Conservation (phyloP, 2,329 filamentous ascomycete genomes). For the Colletotrichum limetticola region DNA sequence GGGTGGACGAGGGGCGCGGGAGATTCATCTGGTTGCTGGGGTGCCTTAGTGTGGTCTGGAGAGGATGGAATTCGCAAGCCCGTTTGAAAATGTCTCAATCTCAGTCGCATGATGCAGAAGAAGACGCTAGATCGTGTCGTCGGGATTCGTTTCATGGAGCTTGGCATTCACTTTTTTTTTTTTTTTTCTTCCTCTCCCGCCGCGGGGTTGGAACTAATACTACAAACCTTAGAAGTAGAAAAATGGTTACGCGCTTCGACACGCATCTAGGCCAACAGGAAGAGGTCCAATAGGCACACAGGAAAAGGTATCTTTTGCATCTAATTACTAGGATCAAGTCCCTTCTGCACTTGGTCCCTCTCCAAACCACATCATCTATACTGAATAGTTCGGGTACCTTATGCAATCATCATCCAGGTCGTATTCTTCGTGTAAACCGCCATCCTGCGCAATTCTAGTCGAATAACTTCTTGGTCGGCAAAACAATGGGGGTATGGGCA, state of each 20-base stretch:
- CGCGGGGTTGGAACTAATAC: background rate
- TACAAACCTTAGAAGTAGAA: background rate
- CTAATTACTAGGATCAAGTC: conserved; percentile 25
- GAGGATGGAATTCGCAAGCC: background rate
- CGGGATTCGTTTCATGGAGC: conserved; percentile 8
- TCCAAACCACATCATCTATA: conserved; percentile 19
- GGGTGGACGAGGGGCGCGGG: background rate
- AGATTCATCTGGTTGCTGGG: background rate
- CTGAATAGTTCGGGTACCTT: conserved; percentile 24
- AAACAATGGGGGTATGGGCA: conserved; percentile 33
- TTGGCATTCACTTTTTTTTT: background rate
- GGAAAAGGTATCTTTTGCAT: conserved; percentile 24
- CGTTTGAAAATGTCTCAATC: conserved; percentile 34
- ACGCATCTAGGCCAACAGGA: background rate
- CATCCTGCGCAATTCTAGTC: conserved; percentile 26
- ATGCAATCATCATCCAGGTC: conserved; percentile 34
- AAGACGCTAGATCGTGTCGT: conserved; percentile 21
- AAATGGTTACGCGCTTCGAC: too few species aligned
- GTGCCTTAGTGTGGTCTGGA: background rate
- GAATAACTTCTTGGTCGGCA: conserved; percentile 18
- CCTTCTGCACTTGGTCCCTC: background rate
- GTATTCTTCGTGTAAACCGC: conserved; percentile 35
- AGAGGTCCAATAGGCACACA: background rate
- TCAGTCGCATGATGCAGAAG: conserved; percentile 16
- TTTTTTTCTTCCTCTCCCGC: background rate